Conservation (phyloP, 2,329 filamentous ascomycete genomes). For the Epichloe hybrida region DNA sequence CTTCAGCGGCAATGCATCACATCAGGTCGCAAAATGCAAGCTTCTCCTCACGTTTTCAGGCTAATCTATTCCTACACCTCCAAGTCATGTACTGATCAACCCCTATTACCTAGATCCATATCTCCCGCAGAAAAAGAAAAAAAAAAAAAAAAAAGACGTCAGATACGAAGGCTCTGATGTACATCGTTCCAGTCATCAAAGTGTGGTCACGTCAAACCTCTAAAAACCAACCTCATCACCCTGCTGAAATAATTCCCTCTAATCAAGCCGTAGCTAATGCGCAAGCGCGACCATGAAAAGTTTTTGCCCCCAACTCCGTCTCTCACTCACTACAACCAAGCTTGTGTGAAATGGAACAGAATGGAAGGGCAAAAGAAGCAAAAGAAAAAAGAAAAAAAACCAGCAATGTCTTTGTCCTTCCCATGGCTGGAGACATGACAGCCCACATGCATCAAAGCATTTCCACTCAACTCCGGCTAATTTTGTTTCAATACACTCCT, state of each 20-base stretch:
- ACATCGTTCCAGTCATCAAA: slow-evolving; percentile 16
- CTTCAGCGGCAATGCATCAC: too few relatives aligned
- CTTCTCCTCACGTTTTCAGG: too few relatives aligned
- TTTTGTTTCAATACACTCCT: neutral
- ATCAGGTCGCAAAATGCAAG: too few relatives aligned
- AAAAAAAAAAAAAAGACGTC: neutral
- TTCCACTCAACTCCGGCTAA: neutral
- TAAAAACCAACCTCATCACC: neutral
- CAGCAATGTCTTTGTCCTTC: neutral
- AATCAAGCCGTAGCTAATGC: neutral
- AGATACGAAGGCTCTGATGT: slow-evolving; percentile 7
- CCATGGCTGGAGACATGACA: neutral
- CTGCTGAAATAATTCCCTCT: neutral
- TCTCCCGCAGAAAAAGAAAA: neutral
- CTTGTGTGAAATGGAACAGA: neutral
- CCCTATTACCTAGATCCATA: neutral
- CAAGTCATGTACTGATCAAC: neutral
- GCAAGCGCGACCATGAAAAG: neutral
- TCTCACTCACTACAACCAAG: too few relatives aligned
- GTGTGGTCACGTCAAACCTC: slow-evolving; percentile 1
- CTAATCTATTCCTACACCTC: too few relatives aligned
- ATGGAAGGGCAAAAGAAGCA: neutral
- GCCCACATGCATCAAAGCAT: neutral
- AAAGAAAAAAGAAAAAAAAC: neutral
- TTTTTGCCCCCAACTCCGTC: neutral